Evolutionary conservation across 192 early-diverging fungal genomes (phyloP).

Genomic region (Coemansia sp.): DNA sequence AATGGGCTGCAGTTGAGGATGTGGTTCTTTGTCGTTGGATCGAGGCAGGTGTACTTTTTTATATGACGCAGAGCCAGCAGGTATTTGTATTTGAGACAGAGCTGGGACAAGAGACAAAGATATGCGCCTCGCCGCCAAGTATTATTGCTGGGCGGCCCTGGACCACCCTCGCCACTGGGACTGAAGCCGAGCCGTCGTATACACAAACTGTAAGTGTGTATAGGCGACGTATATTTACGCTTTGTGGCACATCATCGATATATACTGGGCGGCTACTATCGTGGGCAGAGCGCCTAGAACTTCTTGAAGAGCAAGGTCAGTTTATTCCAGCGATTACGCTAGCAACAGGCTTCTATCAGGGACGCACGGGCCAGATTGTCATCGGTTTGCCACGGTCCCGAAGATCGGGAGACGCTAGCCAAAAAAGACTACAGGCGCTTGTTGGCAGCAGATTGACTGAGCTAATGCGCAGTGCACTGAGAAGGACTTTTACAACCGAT

Average conservation of each 20-base stretch:
- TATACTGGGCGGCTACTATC: conserved; percentile 45
- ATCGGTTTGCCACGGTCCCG: conserved; percentile 35
- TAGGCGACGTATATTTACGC: conserved; percentile 36
- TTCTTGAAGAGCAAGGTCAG: conserved; percentile 29
- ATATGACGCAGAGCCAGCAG: conserved; percentile 48
- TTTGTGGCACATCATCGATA: conserved; percentile 30
- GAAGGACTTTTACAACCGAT: conserved; percentile 6
- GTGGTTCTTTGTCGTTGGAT: conserved; percentile 52
- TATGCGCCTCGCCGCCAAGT: conserved; percentile 36
- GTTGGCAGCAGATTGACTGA: conserved; percentile 35
- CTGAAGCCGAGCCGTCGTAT: conserved; percentile 52
- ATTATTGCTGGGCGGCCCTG: conserved; percentile 41
- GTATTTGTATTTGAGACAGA: conserved; percentile 47
- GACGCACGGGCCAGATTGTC: conserved; percentile 43
- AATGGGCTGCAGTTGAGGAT: conserved; percentile 45
- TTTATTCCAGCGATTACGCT: conserved; percentile 44
- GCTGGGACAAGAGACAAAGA: conserved; percentile 33
- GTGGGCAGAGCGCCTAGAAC: conserved; percentile 47
- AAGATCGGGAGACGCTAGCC: conserved; percentile 11
- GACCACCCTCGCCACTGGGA: conserved; percentile 49
- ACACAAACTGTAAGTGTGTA: conserved; percentile 33
- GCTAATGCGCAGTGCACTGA: conserved; percentile 30
- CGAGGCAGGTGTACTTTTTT: conserved; percentile 29
- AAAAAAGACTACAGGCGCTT: conserved; percentile 17
- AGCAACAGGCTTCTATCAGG: conserved; percentile 43